phyloP scores from a whole-genome alignment of 257 asterid genomes.

The Scutellaria galericulata region DNA sequence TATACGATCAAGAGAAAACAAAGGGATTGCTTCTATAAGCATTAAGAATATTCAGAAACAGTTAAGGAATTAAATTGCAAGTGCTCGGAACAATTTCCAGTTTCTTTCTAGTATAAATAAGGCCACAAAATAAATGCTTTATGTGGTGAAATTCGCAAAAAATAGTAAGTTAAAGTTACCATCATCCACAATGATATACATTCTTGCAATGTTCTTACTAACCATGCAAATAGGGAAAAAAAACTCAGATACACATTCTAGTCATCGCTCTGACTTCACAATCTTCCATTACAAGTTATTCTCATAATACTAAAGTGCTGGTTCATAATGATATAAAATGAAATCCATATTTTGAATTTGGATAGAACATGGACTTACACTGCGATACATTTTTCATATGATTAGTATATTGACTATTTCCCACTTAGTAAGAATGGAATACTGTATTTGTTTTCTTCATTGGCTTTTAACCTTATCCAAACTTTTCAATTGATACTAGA shows the following conservation, averaged over 20 bases:
- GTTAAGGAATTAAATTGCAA: not conserved
- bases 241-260: not conserved
- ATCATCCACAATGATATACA: not conserved
- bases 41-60: not conserved
- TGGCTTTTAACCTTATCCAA: no score
- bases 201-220: conserved; percentile 25
- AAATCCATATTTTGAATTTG: no score
- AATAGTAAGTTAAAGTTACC: not conserved
- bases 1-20: not conserved
- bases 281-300: not conserved
- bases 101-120: not conserved
- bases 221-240: not conserved
- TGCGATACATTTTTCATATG: no score
- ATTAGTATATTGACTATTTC: no score
- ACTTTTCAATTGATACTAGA: no score
- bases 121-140: not conserved
- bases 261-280: not conserved
- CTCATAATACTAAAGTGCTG: not conserved
- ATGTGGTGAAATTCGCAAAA: not conserved
- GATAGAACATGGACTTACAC: no score
- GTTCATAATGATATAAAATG: no score
- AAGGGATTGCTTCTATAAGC: not conserved
- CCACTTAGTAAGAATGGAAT: not conserved
- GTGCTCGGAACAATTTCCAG: conserved; percentile 4
- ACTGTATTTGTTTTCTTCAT: not conserved